Evolutionary conservation across 805 yeast species (phyloP).

Genomic region (Wickerhamomyces xylosicus): DNA sequence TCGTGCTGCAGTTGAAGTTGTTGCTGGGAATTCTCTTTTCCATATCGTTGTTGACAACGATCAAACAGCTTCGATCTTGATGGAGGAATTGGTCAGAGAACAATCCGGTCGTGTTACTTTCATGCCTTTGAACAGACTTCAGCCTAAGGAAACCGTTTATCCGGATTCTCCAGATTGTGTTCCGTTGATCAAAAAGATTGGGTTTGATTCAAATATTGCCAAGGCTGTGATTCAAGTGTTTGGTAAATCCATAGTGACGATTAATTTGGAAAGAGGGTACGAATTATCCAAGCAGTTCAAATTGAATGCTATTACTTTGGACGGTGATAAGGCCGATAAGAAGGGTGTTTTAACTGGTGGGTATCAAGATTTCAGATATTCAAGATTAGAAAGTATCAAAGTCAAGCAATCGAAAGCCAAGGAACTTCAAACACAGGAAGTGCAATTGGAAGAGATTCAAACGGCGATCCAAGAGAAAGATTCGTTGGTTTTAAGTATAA

Average conservation of each 20-base stretch:
- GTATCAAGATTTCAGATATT: slow-evolving; percentile 54
- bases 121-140: slow-evolving; percentile 73
- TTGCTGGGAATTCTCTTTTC: slow-evolving; percentile 80
- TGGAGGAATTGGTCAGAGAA: slow-evolving; percentile 63
- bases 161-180: slow-evolving; percentile 59
- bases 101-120: slow-evolving; percentile 83
- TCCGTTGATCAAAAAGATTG: slow-evolving; percentile 70
- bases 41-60: slow-evolving; percentile 87
- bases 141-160: slow-evolving; percentile 30
- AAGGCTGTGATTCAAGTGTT: slow-evolving; percentile 73
- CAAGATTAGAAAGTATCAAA: slow-evolving; percentile 64
- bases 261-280: slow-evolving; percentile 56
- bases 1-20: slow-evolving; percentile 76
- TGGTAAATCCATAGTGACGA: slow-evolving; percentile 71
- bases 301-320: slow-evolving; percentile 74
- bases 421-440: slow-evolving; percentile 32
- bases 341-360: slow-evolving; percentile 89
- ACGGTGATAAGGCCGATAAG: slow-evolving; percentile 83
- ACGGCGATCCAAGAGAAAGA: slow-evolving; percentile 34
- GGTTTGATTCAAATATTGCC: slow-evolving; percentile 43
- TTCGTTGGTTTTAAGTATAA: slow-evolving; percentile 37
- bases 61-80: slow-evolving; percentile 66
- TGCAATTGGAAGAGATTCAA: slow-evolving; percentile 28
- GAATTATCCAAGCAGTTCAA: slow-evolving; percentile 51
- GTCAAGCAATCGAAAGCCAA: slow-evolving; percentile 40